Conservation (phyloP, 495 filamentous ascomycete genomes). For the Penicillium alfredii region DNA sequence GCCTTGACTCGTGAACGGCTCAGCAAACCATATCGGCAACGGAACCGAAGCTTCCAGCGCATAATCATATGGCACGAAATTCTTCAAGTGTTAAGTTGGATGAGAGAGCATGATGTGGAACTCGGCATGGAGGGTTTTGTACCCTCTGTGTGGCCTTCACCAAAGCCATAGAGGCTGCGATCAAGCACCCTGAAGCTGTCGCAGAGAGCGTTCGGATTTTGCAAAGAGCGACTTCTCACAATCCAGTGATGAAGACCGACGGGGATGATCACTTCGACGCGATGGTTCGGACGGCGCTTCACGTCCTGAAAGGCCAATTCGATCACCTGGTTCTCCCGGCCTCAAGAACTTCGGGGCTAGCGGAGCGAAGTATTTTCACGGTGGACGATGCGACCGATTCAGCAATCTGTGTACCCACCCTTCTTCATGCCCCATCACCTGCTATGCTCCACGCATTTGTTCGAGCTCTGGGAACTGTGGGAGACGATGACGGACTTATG, state of each 20-base stretch:
- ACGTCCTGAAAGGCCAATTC: conserved; percentile 31
- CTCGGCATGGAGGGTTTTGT: conserved; percentile 38
- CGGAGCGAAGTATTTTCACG: conserved; percentile 17
- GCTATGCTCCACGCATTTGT: conserved; percentile 49
- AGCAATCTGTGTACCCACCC: conserved; percentile 22
- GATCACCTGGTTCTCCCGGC: conserved; percentile 33
- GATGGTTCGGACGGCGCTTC: conserved; percentile 29
- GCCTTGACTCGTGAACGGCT: conserved; percentile 22
- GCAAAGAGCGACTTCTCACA: conserved; percentile 6
- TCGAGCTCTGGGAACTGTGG: conserved; percentile 43
- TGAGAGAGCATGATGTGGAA: conserved; percentile 33
- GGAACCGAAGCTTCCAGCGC: conserved; percentile 23
- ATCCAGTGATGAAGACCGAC: conserved; percentile 3
- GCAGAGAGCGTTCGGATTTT: conserved; percentile 23
- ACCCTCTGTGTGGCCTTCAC: conserved; percentile 42
- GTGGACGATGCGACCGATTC: conserved; percentile 7
- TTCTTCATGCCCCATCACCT: conserved; percentile 39
- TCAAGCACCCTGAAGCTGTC: conserved; percentile 18
- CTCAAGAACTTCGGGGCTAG: conserved; percentile 18
- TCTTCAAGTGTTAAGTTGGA: conserved; percentile 29
- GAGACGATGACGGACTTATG: conserved; percentile 46
- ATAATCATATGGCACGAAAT: conserved; percentile 41
- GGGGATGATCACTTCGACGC: conserved; percentile 19
- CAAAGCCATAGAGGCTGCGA: conserved; percentile 31
- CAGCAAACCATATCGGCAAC: conserved; percentile 8